Conservation (phyloP, 78 protist species). For the Isochrysis galbana region DNA sequence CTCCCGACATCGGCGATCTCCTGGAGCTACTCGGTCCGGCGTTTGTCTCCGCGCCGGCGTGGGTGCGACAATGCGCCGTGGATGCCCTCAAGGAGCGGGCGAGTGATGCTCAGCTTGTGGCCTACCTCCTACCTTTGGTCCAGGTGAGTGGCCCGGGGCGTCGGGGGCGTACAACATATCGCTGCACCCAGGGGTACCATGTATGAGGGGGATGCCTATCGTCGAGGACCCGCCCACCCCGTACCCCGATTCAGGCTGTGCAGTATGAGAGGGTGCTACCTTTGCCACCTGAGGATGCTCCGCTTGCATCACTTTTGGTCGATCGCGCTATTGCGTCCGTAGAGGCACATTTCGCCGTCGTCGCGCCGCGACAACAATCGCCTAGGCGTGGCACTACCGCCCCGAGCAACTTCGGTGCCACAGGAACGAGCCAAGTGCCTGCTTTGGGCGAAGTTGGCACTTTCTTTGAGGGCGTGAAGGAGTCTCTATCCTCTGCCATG, state of each 20-base stretch:
- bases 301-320: background rate
- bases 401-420: too few species aligned
- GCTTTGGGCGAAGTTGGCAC: too few species aligned
- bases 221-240: too few species aligned
- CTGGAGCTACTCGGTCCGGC: slow-evolving; percentile 76
- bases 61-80: slow-evolving; percentile 86
- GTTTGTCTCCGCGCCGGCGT: slow-evolving; percentile 34
- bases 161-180: too few species aligned
- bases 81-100: slow-evolving; percentile 47
- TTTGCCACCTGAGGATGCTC: background rate
- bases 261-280: slow-evolving; percentile 57
- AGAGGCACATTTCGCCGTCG: background rate
- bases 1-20: slow-evolving; percentile 67
- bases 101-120: slow-evolving; percentile 54
- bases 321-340: background rate
- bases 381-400: too few species aligned
- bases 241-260: slow-evolving; percentile 82
- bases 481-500: too few species aligned
- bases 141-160: slow-evolving; percentile 68
- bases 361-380: too few species aligned
- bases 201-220: too few species aligned
- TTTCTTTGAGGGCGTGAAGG: too few species aligned
- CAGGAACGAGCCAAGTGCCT: too few species aligned
- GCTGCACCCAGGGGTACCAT: too few species aligned
- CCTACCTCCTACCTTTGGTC: slow-evolving; percentile 91